Evolutionary conservation across 2,329 filamentous ascomycete genomes (phyloP), one percentile per base, ranked within the genome.

Genomic region (Neonectria magnoliae): DNA sequence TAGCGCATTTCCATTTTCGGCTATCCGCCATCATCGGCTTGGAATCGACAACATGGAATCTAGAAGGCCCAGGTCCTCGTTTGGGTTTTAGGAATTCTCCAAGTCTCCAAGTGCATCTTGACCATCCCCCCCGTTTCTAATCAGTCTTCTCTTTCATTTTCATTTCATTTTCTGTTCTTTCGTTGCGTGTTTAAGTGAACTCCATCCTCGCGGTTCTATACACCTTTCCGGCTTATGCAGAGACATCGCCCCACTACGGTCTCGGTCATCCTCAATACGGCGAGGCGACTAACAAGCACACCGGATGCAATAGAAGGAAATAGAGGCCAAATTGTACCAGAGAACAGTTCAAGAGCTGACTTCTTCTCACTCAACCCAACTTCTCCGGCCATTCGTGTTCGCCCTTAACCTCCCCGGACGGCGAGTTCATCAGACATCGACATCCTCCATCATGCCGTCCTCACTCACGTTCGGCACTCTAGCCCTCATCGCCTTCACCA

Each of bases 401-500:
- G 36, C 20, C 25, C 25, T 3, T 10, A 25, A 33, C 22, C 42
- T 50, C 14, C 56, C 47, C 18, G 36, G 18, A 48, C 33, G 33
- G 20, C 18, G 36, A 25, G n/a, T 52, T n/a, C 27, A 36, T 13
- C 45, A n/a, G 16, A 57, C 29, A 16, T 22, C 38, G 16, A 57
- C 29, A 16, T n/a, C 44, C 14, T 6, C 25, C 16, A 59, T 8
- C 5, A 73, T 72, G 68, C n/a, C 53, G 44, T 27, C 60, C 16
- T 57, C 60, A 53, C 60, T 52, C 14, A 16, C 57, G 8, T 33
- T 71, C n/a, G n/a, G 29, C 27, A 38, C 42, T 27, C 20, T 69
- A 36, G 18, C 63, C 13, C 51, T 75, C 20, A 42, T 75, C 38
- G 31, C 75, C 20, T 42, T 76, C 29, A 57, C 68, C 7, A 62